Base-by-base conservation (phyloP, 441 rosid species). In the Gossypium davidsonii region DNA sequence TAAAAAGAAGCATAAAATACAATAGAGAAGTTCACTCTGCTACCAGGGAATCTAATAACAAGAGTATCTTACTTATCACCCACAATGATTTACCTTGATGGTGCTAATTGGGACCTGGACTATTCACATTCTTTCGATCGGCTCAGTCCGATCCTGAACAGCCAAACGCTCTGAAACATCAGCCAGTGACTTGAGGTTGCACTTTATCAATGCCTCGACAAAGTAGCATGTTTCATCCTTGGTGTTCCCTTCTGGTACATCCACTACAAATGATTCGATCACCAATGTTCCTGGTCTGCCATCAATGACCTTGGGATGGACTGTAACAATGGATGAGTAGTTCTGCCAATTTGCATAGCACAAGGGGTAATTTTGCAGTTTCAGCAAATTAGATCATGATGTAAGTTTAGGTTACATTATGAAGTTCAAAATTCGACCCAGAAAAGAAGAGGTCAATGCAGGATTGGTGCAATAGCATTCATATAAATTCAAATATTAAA, bases 131-230 rank as follows among this genome's bases (percentile, higher is more conserved):
- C 46, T 68, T 31, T 68, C 60, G 3, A 79, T 72, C 3, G 86
- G 83, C 76, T 80, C 85, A 48, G 82, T 77, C 71, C 74, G 76
- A 79, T 86, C 90, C 80, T 79, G 90, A 72, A 88, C 82, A 46
- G 98, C 96, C 96, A 93, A 84, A 82, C 90, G 87, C 84, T 93
- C 97, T 0, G 93, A 90, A 58, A 91, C 89, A 79, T 89, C 85
- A 14, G 96, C 86, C 83, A 94, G 64, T 17, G 96, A 90, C 72
- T 86, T 87, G 46, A 94, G 93, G 81, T 94, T 94, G 85, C 92
- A 91, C 74, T 81, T 83, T 64, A 90, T 88, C 59, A 91, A 86
- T 51, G 93, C 93, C 83, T 91, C 85, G 1, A 93, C 97, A 12
- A 93, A 90, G 83, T 82, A 91, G 78, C 96, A 91, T 20, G 98